These are phyloP conservation scores for Metschnikowia hibisci DNA, from an alignment of 805 yeast species.

Conservation along the genomic window DNA sequence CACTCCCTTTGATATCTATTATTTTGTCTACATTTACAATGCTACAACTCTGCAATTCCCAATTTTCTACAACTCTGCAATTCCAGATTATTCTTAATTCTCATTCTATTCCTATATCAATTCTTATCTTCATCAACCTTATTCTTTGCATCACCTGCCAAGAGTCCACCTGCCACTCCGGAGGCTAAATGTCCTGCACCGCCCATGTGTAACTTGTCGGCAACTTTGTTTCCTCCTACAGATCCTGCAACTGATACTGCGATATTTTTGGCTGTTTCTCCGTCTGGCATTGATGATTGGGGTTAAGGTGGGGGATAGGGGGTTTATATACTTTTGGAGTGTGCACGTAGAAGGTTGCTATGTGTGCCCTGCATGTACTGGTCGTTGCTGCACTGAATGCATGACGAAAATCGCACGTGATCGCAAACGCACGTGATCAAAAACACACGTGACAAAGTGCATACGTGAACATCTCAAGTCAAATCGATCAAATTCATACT, in stretches of 20 bases:
- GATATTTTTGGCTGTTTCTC: slow-evolving; percentile 28
- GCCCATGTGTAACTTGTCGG: slow-evolving; percentile 31
- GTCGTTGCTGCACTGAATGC: background rate
- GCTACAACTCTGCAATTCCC: too few species aligned
- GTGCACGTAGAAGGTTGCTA: background rate
- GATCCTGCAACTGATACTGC: slow-evolving; percentile 36
- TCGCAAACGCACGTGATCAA: background rate
- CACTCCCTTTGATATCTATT: too few species aligned
- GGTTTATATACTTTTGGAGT: background rate
- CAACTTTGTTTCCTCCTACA: slow-evolving; percentile 37
- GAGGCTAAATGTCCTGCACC: slow-evolving; percentile 32
- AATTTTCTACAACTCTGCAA: background rate
- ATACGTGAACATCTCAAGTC: too few species aligned
- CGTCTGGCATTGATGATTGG: slow-evolving; percentile 1
- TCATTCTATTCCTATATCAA: background rate
- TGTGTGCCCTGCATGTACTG: background rate
- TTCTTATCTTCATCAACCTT: slow-evolving; percentile 21
- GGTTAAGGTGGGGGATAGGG: background rate
- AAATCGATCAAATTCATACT: too few species aligned
- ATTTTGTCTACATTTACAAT: too few species aligned
- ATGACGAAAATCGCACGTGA: background rate
- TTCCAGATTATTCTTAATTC: background rate
- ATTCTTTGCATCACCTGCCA: slow-evolving; percentile 32
- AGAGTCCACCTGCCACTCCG: slow-evolving; percentile 32
- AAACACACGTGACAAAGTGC: background rate